Conservation (phyloP, 192 early-diverging fungal genomes). For the Backusella tuberculispora region DNA sequence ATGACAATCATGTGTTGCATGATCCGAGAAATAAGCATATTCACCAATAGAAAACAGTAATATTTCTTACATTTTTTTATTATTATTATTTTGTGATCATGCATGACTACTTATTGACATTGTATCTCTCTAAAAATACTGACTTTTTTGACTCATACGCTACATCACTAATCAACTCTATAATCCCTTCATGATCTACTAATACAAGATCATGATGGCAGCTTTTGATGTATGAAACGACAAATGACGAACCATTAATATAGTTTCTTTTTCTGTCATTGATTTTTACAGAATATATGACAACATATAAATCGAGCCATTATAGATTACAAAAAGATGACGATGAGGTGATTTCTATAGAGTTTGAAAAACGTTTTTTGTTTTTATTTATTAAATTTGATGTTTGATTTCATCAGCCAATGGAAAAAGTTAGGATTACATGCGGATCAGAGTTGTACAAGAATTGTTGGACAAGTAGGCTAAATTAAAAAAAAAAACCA, state of each 20-base stretch:
- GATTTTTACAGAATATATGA: background rate
- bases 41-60: background rate
- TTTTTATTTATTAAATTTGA: background rate
- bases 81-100: background rate
- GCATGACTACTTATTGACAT: slow-evolving; percentile 9
- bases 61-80: too few species aligned
- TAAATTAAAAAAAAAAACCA: slow-evolving; percentile 11
- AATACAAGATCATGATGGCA: background rate
- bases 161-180: background rate
- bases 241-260: background rate
- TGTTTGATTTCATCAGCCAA: background rate
- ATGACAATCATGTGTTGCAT: slow-evolving; percentile 12
- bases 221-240: background rate
- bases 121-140: background rate
- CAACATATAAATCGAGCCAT: background rate
- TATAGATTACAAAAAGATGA: background rate
- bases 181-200: slow-evolving; percentile 1
- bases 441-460: slow-evolving; percentile 3
- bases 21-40: background rate
- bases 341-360: background rate
- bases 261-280: background rate
- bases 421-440: background rate
- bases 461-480: background rate
- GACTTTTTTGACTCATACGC: slow-evolving; percentile 8
- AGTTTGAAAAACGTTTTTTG: too few species aligned